Base-by-base conservation (phyloP, 176 grass and related monocot genomes). In the Oryza rufipogon region DNA sequence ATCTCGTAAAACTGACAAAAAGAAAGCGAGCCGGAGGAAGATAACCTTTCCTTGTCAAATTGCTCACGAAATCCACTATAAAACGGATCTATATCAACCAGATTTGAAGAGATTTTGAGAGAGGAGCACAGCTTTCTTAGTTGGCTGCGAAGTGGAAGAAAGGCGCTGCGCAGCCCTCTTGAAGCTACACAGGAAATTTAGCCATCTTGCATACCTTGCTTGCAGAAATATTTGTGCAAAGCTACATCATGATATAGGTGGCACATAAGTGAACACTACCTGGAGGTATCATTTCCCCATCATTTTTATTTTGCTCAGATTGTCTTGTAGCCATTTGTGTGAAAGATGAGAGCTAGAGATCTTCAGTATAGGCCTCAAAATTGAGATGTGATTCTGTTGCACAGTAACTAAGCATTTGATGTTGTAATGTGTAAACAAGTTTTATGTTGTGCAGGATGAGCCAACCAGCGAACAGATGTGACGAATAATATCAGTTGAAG, bases 401-500 rank as follows among this genome's bases (percentile, higher is more conserved):
- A 44, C 74, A 23, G 63, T 42, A 70, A 69, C 19, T 56, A 42
- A 17, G 4, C 70, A n/a, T 46, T 12, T 70, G 39, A 19, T 49
- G 2, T 44, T 48, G 70, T 65, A 74, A 74, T n/a, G 22, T 64
- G 38, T 39, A 54, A 68, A 68, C 1, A 22, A 80, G 38, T 74
- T 66, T 97, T 87, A 92, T 76, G 85, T 88, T 74, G 61, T 48
- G 67, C 80, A 70, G 16, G 74, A 41, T 6, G 73, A 13, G 46
- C 81, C 84, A 73, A 97, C 48, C 70, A 97, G 66, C 7, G 88
- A 89, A 73, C 88, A 80, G 34, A 97, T 92, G 74, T 89, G 88
- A 83, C 75, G 51, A 76, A 88, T 89, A 84, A 97, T 92, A 75
- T 94, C 74, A 86, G 81, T 76, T 2, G 92, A 92, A 75, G 95